These are phyloP conservation scores for Colletotrichum eremochloae DNA, from an alignment of 2,329 filamentous ascomycete genomes.

Conservation along the genomic window DNA sequence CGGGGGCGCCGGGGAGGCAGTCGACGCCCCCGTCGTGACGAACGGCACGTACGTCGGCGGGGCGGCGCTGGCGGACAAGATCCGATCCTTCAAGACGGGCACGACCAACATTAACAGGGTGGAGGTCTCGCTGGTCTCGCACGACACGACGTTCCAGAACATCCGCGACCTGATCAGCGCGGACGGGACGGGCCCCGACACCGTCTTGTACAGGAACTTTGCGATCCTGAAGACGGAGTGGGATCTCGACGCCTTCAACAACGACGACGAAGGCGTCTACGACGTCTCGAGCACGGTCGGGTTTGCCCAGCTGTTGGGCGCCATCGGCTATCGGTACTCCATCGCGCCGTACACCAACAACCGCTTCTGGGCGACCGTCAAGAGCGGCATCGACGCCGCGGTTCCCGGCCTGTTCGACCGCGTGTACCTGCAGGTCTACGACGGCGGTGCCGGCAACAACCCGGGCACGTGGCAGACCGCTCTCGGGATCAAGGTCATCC, in stretches of 20 bases:
- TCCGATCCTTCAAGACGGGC: conserved; percentile 53
- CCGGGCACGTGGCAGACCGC: conserved; percentile 54
- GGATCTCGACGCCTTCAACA: conserved; percentile 60
- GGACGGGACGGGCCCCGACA: conserved; percentile 51
- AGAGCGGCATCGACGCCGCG: conserved; percentile 49
- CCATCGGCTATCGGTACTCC: conserved; percentile 58
- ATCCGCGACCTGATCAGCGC: conserved; percentile 54
- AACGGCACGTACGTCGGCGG: conserved; percentile 61
- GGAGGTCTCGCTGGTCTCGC: conserved; percentile 60
- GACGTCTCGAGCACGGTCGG: conserved; percentile 56
- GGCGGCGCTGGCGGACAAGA: conserved; percentile 61
- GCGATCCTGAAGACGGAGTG: conserved; percentile 55
- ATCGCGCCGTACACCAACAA: conserved; percentile 58
- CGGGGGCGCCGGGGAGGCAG: conserved; percentile 53
- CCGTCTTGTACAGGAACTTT: conserved; percentile 57
- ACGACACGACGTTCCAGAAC: conserved; percentile 47
- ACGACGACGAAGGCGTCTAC: conserved; percentile 61
- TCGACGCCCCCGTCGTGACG: conserved; percentile 49
- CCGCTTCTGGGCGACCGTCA: conserved; percentile 53
- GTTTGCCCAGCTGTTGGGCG: conserved; percentile 58
- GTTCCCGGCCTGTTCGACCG: conserved; percentile 52
- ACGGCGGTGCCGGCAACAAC: conserved; percentile 58
- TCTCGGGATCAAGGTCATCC: conserved; percentile 57
- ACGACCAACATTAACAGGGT: conserved; percentile 53
- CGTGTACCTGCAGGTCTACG: conserved; percentile 60